A percentile compares a stretch with the other conserved stretches of the same genome.
Conservation (phyloP, 2,329 filamentous ascomycete species). For the Phoma sp. region DNA sequence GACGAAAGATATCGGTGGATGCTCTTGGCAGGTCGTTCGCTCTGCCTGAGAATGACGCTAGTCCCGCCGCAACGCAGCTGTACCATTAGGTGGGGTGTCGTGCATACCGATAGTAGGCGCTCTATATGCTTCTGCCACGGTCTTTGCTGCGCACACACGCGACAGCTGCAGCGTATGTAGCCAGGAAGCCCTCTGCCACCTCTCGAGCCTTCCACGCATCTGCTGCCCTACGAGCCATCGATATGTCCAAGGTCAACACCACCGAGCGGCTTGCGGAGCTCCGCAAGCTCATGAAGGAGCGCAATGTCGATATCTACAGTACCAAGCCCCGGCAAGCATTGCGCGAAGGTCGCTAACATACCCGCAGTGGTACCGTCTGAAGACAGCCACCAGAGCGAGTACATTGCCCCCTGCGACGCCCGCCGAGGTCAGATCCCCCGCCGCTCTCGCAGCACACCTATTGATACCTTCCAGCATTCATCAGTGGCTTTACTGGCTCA, state of each 20-base stretch:
- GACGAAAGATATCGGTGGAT: constrained; percentile 1
- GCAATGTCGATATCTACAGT: constrained; percentile 93
- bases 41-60: constrained; percentile 14
- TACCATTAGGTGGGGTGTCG: constrained; percentile 27
- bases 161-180: constrained; percentile 37
- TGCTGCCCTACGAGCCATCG: constrained; percentile 46
- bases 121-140: constrained; percentile 42
- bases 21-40: constrained; percentile 12
- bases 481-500: constrained; percentile 93
- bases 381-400: constrained; percentile 97
- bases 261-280: constrained; percentile 77
- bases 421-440: constrained; percentile 67
- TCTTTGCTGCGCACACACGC: constrained; percentile 39
- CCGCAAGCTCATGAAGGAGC: constrained; percentile 84
- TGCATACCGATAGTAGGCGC: constrained; percentile 33
- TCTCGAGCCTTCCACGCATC: constrained; percentile 42
- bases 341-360: constrained; percentile 48
- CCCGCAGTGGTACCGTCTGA: constrained; percentile 87
- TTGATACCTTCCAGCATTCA: constrained; percentile 67
- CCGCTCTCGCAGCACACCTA: constrained; percentile 26
- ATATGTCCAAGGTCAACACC: constrained; percentile 84
- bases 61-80: constrained; percentile 20
- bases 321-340: constrained; percentile 37
- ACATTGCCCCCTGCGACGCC: constrained; percentile 94
- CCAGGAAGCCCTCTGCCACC: constrained; percentile 20